Base-by-base conservation (phyloP, 495 filamentous ascomycete species). In the Lophiotrema nucula region DNA sequence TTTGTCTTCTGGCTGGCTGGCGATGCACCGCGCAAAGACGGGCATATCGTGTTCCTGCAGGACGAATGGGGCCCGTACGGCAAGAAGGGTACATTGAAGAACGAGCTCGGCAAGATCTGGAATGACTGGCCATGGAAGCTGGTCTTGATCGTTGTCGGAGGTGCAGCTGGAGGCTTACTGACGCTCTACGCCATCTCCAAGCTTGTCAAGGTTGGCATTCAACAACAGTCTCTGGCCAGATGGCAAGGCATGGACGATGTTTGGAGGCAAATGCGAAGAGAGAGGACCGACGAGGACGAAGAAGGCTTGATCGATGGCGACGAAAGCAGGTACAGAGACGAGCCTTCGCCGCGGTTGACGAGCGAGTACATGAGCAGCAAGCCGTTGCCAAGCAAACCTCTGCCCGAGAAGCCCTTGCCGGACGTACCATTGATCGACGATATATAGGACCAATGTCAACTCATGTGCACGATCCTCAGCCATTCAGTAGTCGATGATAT, bases 171-270 rank as follows among this genome's bases (percentile, higher is more conserved):
- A 4, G 50, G 39, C 10, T 12, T 53, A 19, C 28, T 60, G 5
- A 42, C n/a, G 2, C 31, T 58, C 18, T 61, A 53, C 25, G 22
- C 13, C 18, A 5, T 43, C 13, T 61, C 28, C 37, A 28, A 28
- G n/a, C 43, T 61, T 15, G 12, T 24, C 21, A 16, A 22, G 12
- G 4, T 55, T 13, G 27, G 48, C 11, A 28, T 25, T 28, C 21
- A 49, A 33, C 43, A 61, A 23, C 5, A 35, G 8, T 22, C 37
- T 16, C 58, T 61, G 11, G 43, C 50, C 11, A 21, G 45, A 15
- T 55, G 58, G 49, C 25, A 44, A 12, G 50, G 51, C 33, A 61
- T 61, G 58, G 58, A 61, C 19, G 43, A n/a, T 3, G 50, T 61
- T 4, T 61, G 58, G 58, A 25, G 38, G 16, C 58, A 33, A 4